Base-by-base conservation (phyloP, 768 basidiomycete species). In the Pleurotus platypus region DNA sequence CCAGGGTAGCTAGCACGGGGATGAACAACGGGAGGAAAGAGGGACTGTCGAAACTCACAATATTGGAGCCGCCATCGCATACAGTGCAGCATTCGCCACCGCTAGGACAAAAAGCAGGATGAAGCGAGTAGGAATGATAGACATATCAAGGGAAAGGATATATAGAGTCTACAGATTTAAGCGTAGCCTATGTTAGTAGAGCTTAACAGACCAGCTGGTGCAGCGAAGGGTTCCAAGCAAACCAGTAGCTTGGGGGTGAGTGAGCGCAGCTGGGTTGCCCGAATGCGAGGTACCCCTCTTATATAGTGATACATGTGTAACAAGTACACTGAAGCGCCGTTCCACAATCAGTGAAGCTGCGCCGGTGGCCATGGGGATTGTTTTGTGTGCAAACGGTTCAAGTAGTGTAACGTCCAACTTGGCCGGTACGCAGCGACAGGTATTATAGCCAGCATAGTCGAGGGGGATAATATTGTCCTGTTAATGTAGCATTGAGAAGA, bases 121-220 rank as follows among this genome's bases (percentile, higher is more conserved):
- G 4, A 40, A 54, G 39, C 38, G 51, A 38, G 15, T 51, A 16
- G 13, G 49, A 51, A 51, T 22, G 49, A 51, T 35, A 51, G 49
- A 51, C 49, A 51, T 51, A 35, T 15, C 12, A 5, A 51, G 12
- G 30, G n/a, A 8, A 37, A 39, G 30, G 37, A 51, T 9, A 35
- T 50, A n/a, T 15, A n/a, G 49, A 50, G 26, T 35, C 30, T 35
- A 35, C 12, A 26, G 24, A 15, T 30, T 27, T 49, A 49, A 49
- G 16, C 12, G 18, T 24, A 30, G 24, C 18, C 24, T 12, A 13
- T 49, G 3, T 12, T 12, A n/a, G 49, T 50, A 26, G 49, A 20
- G 39, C 51, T 54, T 42, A 39, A 42, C 51, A 54, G 51, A 54
- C 51, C 51, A 54, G 51, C 51, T 54, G 51, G n/a, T 54, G 51